phyloP scores from a whole-genome alignment of 2,329 filamentous ascomycete species.

The Calonectria honghensis region DNA sequence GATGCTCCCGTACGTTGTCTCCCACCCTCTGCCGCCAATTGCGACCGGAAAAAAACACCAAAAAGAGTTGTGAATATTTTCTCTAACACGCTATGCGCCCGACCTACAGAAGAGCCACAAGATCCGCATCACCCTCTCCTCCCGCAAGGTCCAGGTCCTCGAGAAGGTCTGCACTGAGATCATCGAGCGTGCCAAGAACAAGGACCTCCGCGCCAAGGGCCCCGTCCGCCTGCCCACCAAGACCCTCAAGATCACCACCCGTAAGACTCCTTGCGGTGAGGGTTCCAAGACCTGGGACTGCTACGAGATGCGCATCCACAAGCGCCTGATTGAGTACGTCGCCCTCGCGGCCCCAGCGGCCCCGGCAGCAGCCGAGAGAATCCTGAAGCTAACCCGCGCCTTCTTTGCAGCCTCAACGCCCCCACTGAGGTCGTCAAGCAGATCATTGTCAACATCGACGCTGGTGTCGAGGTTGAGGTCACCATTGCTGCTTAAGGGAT shows the following conservation, averaged over 20 bases:
- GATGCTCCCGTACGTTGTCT: conserved; percentile 83
- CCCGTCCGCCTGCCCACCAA: conserved; percentile 98
- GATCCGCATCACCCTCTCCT: conserved; percentile 98
- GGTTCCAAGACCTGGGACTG: conserved; percentile 99
- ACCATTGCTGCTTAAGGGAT: conserved; percentile 82
- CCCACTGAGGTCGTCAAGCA: conserved; percentile 98
- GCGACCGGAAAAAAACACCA: neutral
- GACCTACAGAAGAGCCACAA: conserved; percentile 88
- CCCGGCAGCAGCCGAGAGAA: neutral
- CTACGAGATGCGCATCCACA: conserved; percentile 99
- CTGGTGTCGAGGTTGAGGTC: conserved; percentile 94
- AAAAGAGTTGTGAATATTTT: neutral
- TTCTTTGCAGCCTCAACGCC: conserved; percentile 82
- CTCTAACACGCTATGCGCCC: conserved; percentile 40
- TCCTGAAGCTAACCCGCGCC: conserved; percentile 45
- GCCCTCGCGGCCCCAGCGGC: neutral
- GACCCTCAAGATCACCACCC: conserved; percentile 96
- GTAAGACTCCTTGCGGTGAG: conserved; percentile 99
- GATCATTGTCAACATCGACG: conserved; percentile 97
- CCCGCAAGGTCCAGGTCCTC: conserved; percentile 94
- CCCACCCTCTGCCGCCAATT: neutral
- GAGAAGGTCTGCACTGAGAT: conserved; percentile 99
- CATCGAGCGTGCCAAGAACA: conserved; percentile 98
- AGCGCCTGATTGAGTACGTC: conserved; percentile 93
- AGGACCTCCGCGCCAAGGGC: conserved; percentile 99